Evolutionary conservation across 2,329 filamentous ascomycete species (phyloP).

Genomic region (Bipolaris zeicola): DNA sequence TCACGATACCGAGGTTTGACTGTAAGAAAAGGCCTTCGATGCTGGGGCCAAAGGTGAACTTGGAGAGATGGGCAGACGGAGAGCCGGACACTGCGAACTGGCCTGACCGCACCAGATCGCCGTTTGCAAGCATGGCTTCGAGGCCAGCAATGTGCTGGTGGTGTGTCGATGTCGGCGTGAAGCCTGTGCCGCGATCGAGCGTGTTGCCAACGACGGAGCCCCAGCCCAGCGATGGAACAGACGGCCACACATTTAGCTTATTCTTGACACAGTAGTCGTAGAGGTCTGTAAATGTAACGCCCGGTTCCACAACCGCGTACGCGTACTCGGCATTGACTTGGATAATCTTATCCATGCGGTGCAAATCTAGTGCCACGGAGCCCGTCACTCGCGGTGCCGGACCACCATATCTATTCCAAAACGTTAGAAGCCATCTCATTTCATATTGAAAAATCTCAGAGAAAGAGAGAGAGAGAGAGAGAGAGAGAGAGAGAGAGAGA

Average conservation of each 20-base stretch:
- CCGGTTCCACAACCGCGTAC: slow-evolving; percentile 53
- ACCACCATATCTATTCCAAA: slow-evolving; percentile 32
- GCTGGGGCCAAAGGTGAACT: slow-evolving; percentile 48
- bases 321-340: slow-evolving; percentile 53
- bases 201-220: slow-evolving; percentile 47
- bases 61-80: slow-evolving; percentile 47
- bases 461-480: background rate
- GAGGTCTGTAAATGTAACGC: slow-evolving; percentile 38
- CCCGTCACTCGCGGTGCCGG: slow-evolving; percentile 46
- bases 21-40: slow-evolving; percentile 58
- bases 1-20: slow-evolving; percentile 59
- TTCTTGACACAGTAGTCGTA: slow-evolving; percentile 40
- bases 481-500: background rate
- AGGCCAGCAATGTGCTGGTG: slow-evolving; percentile 48
- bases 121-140: slow-evolving; percentile 46
- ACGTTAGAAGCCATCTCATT: background rate
- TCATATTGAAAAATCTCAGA: too few relatives aligned
- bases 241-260: slow-evolving; percentile 43
- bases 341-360: slow-evolving; percentile 53
- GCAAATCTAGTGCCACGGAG: slow-evolving; percentile 42
- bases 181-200: slow-evolving; percentile 51
- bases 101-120: slow-evolving; percentile 42
- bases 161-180: slow-evolving; percentile 47
- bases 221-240: slow-evolving; percentile 43
- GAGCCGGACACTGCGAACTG: slow-evolving; percentile 52